Conservation (phyloP, 805 yeast species). For the Candida chauliodis region DNA sequence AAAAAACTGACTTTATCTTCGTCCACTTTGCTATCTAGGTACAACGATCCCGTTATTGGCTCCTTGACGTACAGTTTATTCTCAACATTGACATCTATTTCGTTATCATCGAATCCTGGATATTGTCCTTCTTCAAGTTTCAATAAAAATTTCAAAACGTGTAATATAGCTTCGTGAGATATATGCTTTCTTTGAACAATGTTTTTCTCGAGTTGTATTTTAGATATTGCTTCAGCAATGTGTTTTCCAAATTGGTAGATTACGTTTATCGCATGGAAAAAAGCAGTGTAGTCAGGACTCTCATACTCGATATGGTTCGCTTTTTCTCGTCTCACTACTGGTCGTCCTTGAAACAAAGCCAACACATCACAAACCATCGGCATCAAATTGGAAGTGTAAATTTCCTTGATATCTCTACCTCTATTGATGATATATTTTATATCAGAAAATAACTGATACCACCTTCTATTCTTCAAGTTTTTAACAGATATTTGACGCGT, state of each 20-base stretch:
- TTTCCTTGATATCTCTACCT: slow-evolving; percentile 50
- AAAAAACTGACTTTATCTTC: slow-evolving; percentile 59
- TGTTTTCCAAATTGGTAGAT: slow-evolving; percentile 59
- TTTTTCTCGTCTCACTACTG: slow-evolving; percentile 70
- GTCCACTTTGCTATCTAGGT: slow-evolving; percentile 25
- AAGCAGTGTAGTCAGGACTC: slow-evolving; percentile 73
- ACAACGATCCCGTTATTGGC: slow-evolving; percentile 17
- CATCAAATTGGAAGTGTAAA: slow-evolving; percentile 46
- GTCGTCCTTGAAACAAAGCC: slow-evolving; percentile 71
- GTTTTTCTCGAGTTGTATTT: slow-evolving; percentile 1
- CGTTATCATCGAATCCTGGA: slow-evolving; percentile 25
- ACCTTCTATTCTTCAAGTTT: slow-evolving; percentile 62
- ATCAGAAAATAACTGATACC: slow-evolving; percentile 79
- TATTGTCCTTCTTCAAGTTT: slow-evolving; percentile 25
- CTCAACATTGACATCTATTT: slow-evolving; percentile 22
- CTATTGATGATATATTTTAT: slow-evolving; percentile 73
- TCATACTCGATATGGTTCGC: slow-evolving; percentile 88
- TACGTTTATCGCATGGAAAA: slow-evolving; percentile 65
- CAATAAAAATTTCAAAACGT: slow-evolving; percentile 27
- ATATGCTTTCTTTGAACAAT: slow-evolving; percentile 13
- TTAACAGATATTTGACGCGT: slow-evolving; percentile 37
- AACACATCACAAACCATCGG: slow-evolving; percentile 63
- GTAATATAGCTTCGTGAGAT: slow-evolving; percentile 25
- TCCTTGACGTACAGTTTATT: slow-evolving; percentile 18
- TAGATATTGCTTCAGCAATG: slow-evolving; percentile 30